Evolutionary conservation across 805 yeast species (phyloP), one percentile per base, ranked within the genome.

Genomic region (Helenozyma baotianmanensis): DNA sequence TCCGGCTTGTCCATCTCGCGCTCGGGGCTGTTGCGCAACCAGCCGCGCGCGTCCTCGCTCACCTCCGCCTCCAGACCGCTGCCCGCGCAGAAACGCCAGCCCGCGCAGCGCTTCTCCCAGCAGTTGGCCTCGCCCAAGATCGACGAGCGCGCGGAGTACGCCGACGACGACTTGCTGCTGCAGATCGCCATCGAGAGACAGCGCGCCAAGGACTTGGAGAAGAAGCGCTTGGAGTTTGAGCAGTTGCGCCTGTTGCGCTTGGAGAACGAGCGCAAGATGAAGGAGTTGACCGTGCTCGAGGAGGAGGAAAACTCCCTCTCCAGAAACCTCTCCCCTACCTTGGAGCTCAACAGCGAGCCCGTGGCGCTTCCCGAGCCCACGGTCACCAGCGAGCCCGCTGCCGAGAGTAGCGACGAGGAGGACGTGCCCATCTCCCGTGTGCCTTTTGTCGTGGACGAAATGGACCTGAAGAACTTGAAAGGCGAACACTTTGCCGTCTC

Each of bases 151-250:
- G 31, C 45, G 39, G 39, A 42, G 37, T 23, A 44, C 13, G 64
- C 58, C 27, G 48, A 47, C n/a, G 58, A 55, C 35, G 54, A 39
- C 25, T 47, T 66, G 17, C 56, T 61, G 36, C 43, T 54, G 33
- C 60, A 68, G 43, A 52, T 68, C 14, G 63, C 56, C 28, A 45
- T 60, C 35, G 74, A 72, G 42, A 60, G 59, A 47, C 50, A 47
- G 13, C 38, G 58, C 33, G 67, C 68, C 15, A 55, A 53, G 25
- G 56, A 62, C 35, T 44, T 68, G 32, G 75, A 69, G 42, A 36
- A 42, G 13, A 56, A 59, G 38, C 60, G 64, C 23, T 42, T 56
- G 19, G 67, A 63, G 33, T 63, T 56, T 38, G 66, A 62, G 38
- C 43, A 49, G 21, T 52, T 64, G 42, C 57, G 55, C 35, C 26